Percentiles rank a stretch among this genome's conserved stretches.
Conservation (phyloP, 1,284 basidiomycete species). For the Rhizoctonia solani region DNA sequence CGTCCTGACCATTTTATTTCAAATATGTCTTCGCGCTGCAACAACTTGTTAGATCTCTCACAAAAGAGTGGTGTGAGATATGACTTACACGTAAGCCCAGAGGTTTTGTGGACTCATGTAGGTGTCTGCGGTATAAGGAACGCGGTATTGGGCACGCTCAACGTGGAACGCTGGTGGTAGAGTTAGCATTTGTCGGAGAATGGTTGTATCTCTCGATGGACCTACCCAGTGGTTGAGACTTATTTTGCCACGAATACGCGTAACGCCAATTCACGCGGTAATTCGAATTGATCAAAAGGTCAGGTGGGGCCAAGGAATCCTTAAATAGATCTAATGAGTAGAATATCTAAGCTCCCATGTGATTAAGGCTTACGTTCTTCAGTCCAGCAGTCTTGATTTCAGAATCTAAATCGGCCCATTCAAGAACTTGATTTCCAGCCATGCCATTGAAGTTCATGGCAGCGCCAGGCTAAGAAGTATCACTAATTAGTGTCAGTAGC, state of each 20-base stretch:
- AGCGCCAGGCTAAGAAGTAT: slow-evolving; percentile 49
- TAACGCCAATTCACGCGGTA: slow-evolving; percentile 2
- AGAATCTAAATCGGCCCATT: slow-evolving; percentile 63
- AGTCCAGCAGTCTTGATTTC: slow-evolving; percentile 66
- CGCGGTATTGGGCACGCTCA: slow-evolving; percentile 44
- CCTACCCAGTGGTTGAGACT: neutral
- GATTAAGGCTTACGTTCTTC: too few relatives aligned
- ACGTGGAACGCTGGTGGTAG: slow-evolving; percentile 45
- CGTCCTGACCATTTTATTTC: too few relatives aligned
- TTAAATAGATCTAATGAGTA: too few relatives aligned
- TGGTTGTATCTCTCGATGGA: slow-evolving; percentile 38
- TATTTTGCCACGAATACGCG: neutral
- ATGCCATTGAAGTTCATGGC: slow-evolving; percentile 64
- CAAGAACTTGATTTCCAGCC: slow-evolving; percentile 67
- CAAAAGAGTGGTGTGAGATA: too few relatives aligned
- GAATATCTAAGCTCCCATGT: too few relatives aligned
- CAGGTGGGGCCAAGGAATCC: slow-evolving; percentile 1
- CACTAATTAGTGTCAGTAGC: neutral
- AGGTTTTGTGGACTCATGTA: slow-evolving; percentile 66
- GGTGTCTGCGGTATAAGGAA: slow-evolving; percentile 63
- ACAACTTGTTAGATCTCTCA: too few relatives aligned
- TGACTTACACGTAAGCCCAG: slow-evolving; percentile 64
- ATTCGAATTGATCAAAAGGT: slow-evolving; percentile 8
- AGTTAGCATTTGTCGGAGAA: slow-evolving; percentile 8
- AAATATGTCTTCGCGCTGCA: too few relatives aligned